A percentile compares a stretch with the other conserved stretches of the same genome.
phyloP scores from a whole-genome alignment of 2,329 filamentous ascomycete species.

The Hypoxylon sp. region DNA sequence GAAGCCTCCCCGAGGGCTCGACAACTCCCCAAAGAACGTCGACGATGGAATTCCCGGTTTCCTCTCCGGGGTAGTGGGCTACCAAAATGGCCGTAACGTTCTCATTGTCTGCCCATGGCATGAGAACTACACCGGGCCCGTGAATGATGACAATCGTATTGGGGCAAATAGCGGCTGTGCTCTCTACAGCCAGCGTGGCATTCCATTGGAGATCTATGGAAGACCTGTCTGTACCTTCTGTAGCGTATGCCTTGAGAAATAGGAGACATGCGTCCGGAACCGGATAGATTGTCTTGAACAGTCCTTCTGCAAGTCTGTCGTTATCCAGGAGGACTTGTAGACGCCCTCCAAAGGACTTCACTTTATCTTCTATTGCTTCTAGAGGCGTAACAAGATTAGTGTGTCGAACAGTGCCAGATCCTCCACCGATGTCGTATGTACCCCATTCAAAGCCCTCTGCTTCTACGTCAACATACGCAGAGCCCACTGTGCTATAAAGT shows the following conservation, averaged over 20 bases:
- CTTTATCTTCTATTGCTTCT: slow-evolving; percentile 64
- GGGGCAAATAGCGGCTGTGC: slow-evolving; percentile 38
- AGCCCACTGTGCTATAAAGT: background rate
- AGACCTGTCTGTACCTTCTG: slow-evolving; percentile 71
- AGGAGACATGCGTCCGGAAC: slow-evolving; percentile 83
- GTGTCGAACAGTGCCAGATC: slow-evolving; percentile 66
- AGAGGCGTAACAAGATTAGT: slow-evolving; percentile 69
- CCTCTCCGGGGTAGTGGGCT: slow-evolving; percentile 85
- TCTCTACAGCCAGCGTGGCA: slow-evolving; percentile 36
- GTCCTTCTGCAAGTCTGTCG: slow-evolving; percentile 61
- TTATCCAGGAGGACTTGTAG: slow-evolving; percentile 60
- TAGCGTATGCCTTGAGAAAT: slow-evolving; percentile 84
- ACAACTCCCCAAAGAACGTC: slow-evolving; percentile 73
- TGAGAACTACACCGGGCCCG: slow-evolving; percentile 22
- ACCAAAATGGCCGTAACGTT: slow-evolving; percentile 82
- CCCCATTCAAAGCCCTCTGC: slow-evolving; percentile 59
- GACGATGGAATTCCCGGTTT: slow-evolving; percentile 82
- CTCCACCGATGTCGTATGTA: slow-evolving; percentile 69
- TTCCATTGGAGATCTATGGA: slow-evolving; percentile 29
- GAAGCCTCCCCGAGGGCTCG: slow-evolving; percentile 50
- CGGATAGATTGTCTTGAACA: slow-evolving; percentile 64
- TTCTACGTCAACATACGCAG: slow-evolving; percentile 26
- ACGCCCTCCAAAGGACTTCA: slow-evolving; percentile 56
- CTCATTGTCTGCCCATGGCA: slow-evolving; percentile 79
- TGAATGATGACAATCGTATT: slow-evolving; percentile 80